A percentile compares a stretch with the other conserved stretches of the same genome.
phyloP scores from a whole-genome alignment of 352 stramenopile genomes.

The Phytophthora crassamura region DNA sequence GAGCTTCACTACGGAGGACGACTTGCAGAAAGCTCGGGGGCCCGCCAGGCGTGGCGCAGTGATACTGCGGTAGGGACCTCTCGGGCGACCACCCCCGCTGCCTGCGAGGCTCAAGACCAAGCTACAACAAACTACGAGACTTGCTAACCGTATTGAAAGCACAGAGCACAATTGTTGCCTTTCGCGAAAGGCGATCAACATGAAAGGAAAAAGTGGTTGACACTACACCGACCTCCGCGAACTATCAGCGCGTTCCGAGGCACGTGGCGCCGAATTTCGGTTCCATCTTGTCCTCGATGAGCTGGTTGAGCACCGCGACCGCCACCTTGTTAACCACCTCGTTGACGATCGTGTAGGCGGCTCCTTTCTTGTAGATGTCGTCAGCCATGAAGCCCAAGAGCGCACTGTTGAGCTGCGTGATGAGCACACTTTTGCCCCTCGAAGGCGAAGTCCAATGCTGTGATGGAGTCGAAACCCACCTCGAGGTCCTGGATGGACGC shows the following conservation, averaged over 20 bases:
- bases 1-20: no score
- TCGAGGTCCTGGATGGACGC: slow-evolving; percentile 35
- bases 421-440: slow-evolving; percentile 43
- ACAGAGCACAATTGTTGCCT: no score
- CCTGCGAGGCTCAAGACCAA: no score
- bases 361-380: slow-evolving; percentile 70
- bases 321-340: slow-evolving; percentile 38
- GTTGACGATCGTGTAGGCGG: slow-evolving; percentile 50
- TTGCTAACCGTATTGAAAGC: no score
- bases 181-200: no score
- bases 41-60: no score
- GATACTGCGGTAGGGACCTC: no score
- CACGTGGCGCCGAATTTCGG: slow-evolving; percentile 51
- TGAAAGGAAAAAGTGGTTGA: no score
- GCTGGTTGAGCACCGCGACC: slow-evolving; percentile 51
- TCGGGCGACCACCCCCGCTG: no score
- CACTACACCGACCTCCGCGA: not conserved
- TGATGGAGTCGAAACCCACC: slow-evolving; percentile 39
- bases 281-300: slow-evolving; percentile 47
- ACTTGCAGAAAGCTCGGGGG: no score
- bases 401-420: slow-evolving; percentile 48
- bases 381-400: slow-evolving; percentile 48
- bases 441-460: slow-evolving; percentile 51
- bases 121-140: no score
- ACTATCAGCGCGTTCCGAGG: slow-evolving; percentile 28